Evolutionary conservation across 257 asterid genomes (phyloP).

Genomic region (Forsythia viridissima): DNA sequence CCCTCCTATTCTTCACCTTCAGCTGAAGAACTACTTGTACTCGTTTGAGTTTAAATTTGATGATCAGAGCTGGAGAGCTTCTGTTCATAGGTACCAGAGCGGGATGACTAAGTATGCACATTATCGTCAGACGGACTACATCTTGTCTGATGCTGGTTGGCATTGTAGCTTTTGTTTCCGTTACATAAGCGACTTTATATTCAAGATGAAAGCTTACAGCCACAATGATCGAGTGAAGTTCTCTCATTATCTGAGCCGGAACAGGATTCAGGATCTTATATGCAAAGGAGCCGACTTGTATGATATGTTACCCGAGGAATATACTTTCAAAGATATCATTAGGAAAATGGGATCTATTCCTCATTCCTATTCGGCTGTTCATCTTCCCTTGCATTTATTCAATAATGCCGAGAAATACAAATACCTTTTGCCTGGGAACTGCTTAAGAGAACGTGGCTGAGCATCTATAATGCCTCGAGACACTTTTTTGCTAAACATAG

Average conservation of each 20-base stretch:
- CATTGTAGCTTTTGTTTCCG: conserved; percentile 55
- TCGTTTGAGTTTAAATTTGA: conserved; percentile 37
- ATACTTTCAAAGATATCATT: conserved; percentile 45
- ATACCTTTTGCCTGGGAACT: conserved; percentile 47
- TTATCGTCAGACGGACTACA: conserved; percentile 39
- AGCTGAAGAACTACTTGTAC: conserved; percentile 40
- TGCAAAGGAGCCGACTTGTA: conserved; percentile 42
- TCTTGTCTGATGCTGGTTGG: conserved; percentile 45
- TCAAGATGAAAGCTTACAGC: conserved; percentile 56
- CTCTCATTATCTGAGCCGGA: conserved; percentile 35
- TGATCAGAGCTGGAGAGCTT: conserved; percentile 44
- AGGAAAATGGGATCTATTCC: conserved; percentile 48
- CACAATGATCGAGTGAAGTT: conserved; percentile 44
- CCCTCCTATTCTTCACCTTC: conserved; percentile 43
- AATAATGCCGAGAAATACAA: conserved; percentile 36
- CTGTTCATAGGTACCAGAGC: conserved; percentile 34
- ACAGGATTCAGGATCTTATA: conserved; percentile 45
- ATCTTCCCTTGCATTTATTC: conserved; percentile 41
- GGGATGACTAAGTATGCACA: conserved; percentile 45
- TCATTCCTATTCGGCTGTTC: conserved; percentile 39
- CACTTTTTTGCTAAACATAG: no score
- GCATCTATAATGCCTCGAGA: no score
- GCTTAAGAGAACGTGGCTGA: conserved; percentile 27
- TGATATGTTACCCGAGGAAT: conserved; percentile 51
- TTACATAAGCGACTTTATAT: conserved; percentile 32